Conservation (phyloP, 2,329 filamentous ascomycete genomes). For the Penicillium sp. region DNA sequence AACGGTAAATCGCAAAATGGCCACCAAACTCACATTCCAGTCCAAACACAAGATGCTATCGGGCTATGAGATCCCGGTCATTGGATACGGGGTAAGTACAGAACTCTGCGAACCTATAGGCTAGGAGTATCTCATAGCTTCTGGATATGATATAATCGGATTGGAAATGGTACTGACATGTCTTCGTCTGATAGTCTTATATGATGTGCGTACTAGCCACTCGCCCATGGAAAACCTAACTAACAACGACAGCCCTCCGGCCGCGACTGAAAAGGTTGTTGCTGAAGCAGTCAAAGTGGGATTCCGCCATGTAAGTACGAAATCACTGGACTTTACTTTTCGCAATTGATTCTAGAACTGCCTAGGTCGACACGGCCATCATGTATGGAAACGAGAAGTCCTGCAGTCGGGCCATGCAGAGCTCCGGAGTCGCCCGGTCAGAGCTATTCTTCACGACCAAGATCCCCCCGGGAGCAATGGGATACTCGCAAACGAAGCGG, state of each 20-base stretch:
- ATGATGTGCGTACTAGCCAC: constrained; percentile 24
- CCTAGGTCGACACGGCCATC: constrained; percentile 54
- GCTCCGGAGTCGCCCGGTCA: constrained; percentile 53
- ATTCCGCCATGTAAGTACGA: constrained; percentile 29
- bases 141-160: background rate
- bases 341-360: background rate
- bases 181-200: constrained; percentile 24
- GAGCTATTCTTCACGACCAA: constrained; percentile 79
- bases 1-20: constrained; percentile 11
- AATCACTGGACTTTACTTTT: background rate
- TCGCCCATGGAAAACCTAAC: background rate
- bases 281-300: constrained; percentile 27
- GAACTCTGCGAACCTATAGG: background rate
- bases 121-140: background rate
- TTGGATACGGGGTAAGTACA: constrained; percentile 55
- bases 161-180: background rate
- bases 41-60: constrained; percentile 52
- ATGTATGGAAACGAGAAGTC: constrained; percentile 69
- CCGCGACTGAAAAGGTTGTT: constrained; percentile 24
- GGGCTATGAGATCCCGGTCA: constrained; percentile 56
- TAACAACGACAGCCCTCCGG: constrained; percentile 21
- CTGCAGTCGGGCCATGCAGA: constrained; percentile 62
- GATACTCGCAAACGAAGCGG: constrained; percentile 62
- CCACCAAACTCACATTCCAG: constrained; percentile 18
- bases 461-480: constrained; percentile 58